Conservation (phyloP, 805 yeast species). For the Blastobotrys chiropterorum region DNA sequence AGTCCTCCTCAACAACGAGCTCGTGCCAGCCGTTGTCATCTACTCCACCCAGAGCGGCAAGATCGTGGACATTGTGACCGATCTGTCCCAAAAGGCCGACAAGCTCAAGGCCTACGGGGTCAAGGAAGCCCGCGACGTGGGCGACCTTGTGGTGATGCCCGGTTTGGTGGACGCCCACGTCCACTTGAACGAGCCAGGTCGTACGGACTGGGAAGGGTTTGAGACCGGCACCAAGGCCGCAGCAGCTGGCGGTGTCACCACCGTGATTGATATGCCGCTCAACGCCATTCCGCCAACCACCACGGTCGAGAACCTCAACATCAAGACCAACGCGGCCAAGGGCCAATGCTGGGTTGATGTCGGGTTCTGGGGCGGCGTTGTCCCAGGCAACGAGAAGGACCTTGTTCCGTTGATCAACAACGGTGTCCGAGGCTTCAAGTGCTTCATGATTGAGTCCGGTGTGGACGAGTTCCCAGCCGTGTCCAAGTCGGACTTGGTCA, state of each 20-base stretch:
- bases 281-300: constrained; percentile 97
- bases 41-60: constrained; percentile 43
- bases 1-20: constrained; percentile 45
- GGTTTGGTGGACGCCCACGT: constrained; percentile 94
- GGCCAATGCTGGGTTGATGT: constrained; percentile 88
- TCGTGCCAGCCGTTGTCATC: constrained; percentile 58
- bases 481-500: constrained; percentile 52
- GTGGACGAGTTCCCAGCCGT: constrained; percentile 93
- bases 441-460: constrained; percentile 90
- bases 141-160: constrained; percentile 68
- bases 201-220: constrained; percentile 98
- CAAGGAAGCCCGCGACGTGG: constrained; percentile 37
- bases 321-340: constrained; percentile 70
- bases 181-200: constrained; percentile 93
- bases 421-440: constrained; percentile 93
- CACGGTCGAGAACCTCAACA: constrained; percentile 63
- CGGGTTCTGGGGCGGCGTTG: constrained; percentile 94
- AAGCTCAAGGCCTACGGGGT: constrained; percentile 4
- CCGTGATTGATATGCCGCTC: constrained; percentile 92
- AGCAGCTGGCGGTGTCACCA: constrained; percentile 93
- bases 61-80: constrained; percentile 6
- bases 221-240: constrained; percentile 95
- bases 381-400: constrained; percentile 68
- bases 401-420: constrained; percentile 68
- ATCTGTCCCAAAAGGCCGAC: not conserved